Percentiles rank a stretch among this genome's conserved stretches.
phyloP scores from a whole-genome alignment of 2,329 filamentous ascomycete genomes.

The Beauveria asiatica region DNA sequence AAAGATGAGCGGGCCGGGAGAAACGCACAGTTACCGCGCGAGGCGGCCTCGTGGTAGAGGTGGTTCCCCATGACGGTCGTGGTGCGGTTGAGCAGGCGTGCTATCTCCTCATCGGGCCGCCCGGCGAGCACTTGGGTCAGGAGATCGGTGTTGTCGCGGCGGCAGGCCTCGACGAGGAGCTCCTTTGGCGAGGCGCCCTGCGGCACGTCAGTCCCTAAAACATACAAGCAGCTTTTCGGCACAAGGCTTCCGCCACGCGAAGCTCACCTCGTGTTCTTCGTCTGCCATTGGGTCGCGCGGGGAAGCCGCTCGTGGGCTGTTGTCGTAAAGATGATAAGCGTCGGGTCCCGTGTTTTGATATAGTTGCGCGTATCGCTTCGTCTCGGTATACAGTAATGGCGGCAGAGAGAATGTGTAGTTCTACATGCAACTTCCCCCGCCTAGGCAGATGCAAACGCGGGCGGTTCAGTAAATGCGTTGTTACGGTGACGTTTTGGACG shows the following conservation, averaged over 20 bases:
- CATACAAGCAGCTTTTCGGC: background rate
- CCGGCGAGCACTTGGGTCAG: constrained; percentile 63
- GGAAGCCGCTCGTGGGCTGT: background rate
- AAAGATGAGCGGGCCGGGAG: background rate
- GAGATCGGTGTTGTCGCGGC: constrained; percentile 83
- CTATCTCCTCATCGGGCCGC: constrained; percentile 56
- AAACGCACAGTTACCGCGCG: constrained; percentile 73
- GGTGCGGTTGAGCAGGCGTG: constrained; percentile 75
- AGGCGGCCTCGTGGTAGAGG: constrained; percentile 81
- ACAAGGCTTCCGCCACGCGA: background rate
- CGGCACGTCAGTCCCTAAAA: background rate
- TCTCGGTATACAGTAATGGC: too few species aligned
- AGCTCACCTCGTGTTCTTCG: constrained; percentile 29
- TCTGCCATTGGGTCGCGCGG: constrained; percentile 19
- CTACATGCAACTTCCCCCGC: too few species aligned
- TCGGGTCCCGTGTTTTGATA: too few species aligned
- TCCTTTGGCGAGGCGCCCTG: constrained; percentile 81
- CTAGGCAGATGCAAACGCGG: too few species aligned
- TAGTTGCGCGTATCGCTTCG: too few species aligned
- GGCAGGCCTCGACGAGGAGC: constrained; percentile 84
- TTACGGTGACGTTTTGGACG: too few species aligned
- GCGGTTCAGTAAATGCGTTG: too few species aligned
- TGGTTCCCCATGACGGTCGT: constrained; percentile 81
- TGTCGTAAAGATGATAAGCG: background rate
- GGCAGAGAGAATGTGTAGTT: too few species aligned